These are phyloP conservation scores for Alternaria sp. DNA, from an alignment of 2,329 filamentous ascomycete genomes.

Conservation along the genomic window DNA sequence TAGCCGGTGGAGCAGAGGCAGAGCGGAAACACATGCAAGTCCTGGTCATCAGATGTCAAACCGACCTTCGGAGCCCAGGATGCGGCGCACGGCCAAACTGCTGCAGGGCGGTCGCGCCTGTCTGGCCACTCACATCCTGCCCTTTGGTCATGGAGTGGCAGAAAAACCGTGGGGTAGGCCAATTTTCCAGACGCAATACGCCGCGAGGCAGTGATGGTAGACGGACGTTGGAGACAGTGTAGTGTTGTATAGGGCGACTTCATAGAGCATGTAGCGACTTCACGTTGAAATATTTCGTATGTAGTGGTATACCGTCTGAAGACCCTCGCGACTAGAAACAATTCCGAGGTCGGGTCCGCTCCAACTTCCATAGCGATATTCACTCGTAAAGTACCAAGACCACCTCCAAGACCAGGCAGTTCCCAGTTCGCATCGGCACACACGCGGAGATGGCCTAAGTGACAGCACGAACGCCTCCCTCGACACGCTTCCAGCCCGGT, in stretches of 20 bases:
- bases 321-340: conserved; percentile 5
- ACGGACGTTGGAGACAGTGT: conserved; percentile 19
- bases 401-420: conserved; percentile 23
- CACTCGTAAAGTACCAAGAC: conserved; percentile 28
- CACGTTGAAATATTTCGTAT: fast-evolving
- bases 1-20: conserved; percentile 33
- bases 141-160: conserved; percentile 39
- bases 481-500: conserved; percentile 35
- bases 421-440: conserved; percentile 23
- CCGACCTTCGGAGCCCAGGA: conserved; percentile 39
- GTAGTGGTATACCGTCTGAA: background rate
- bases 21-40: conserved; percentile 38
- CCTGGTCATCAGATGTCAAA: conserved; percentile 33
- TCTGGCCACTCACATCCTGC: conserved; percentile 23
- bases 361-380: conserved; percentile 3
- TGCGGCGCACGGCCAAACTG: conserved; percentile 28
- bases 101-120: conserved; percentile 31
- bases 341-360: conserved; percentile 2
- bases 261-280: background rate
- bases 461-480: conserved; percentile 30
- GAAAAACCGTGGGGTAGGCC: conserved; percentile 48
- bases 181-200: conserved; percentile 40
- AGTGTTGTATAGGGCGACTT: background rate
- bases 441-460: conserved; percentile 24
- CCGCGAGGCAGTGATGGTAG: conserved; percentile 24